phyloP scores from a whole-genome alignment of 768 basidiomycete species.

The Tricholoma matsutake region DNA sequence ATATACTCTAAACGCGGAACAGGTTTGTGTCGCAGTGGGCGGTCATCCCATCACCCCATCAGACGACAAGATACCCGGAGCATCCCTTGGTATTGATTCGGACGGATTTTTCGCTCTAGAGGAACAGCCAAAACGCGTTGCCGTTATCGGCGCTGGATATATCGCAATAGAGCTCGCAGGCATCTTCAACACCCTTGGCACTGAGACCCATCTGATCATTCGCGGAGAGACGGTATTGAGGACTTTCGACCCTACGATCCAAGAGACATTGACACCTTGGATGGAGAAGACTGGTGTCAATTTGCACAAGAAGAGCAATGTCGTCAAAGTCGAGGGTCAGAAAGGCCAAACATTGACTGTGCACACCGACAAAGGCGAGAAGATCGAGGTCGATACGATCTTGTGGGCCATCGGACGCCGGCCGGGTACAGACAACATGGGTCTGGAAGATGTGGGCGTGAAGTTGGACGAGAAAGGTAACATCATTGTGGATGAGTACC shows the following conservation, averaged over 20 bases:
- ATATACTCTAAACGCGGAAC: constrained; percentile 72
- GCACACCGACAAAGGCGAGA: constrained; percentile 70
- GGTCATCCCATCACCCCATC: constrained; percentile 79
- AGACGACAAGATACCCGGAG: constrained; percentile 83
- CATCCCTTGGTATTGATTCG: constrained; percentile 84
- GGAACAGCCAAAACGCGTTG: constrained; percentile 89
- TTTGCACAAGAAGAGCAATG: constrained; percentile 74
- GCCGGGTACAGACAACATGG: constrained; percentile 74
- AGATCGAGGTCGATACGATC: constrained; percentile 80
- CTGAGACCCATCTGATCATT: constrained; percentile 91
- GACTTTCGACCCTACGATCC: constrained; percentile 86
- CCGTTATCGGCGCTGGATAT: constrained; percentile 95
- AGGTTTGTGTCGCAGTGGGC: constrained; percentile 83
- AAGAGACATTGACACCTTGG: constrained; percentile 82
- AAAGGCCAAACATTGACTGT: constrained; percentile 74
- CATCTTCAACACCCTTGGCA: constrained; percentile 85
- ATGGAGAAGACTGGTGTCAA: constrained; percentile 94
- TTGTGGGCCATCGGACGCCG: constrained; percentile 95
- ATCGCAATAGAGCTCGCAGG: constrained; percentile 98
- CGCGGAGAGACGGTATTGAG: constrained; percentile 87
- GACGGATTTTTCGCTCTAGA: constrained; percentile 96
- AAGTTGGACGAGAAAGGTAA: constrained; percentile 78
- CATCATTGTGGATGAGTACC: constrained; percentile 87
- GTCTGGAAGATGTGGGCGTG: constrained; percentile 74
- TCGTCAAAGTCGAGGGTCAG: constrained; percentile 72